phyloP scores from a whole-genome alignment of 768 basidiomycete genomes.

The Sarcomyxa edulis region DNA sequence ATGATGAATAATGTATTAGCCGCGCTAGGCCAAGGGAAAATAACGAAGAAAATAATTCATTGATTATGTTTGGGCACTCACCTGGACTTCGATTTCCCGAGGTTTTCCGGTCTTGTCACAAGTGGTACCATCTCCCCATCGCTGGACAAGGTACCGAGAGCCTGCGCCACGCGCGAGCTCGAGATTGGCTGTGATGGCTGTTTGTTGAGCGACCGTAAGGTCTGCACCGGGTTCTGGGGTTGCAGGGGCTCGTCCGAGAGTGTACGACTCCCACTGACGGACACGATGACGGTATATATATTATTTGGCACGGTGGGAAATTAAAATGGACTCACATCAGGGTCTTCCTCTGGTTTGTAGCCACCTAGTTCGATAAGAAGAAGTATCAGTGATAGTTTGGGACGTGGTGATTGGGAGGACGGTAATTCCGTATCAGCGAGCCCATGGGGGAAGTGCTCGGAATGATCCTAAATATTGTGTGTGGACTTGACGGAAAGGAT shows the following conservation, averaged over 20 bases:
- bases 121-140: constrained; percentile 85
- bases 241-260: constrained; percentile 65
- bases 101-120: constrained; percentile 90
- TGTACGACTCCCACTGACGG: constrained; percentile 70
- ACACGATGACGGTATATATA: constrained; percentile 16
- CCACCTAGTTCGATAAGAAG: constrained; percentile 49
- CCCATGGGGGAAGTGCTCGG: no score
- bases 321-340: constrained; percentile 51
- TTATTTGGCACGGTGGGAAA: constrained; percentile 14
- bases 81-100: constrained; percentile 95
- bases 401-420: no score
- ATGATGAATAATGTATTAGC: constrained; percentile 10
- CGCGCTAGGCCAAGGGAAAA: constrained; percentile 6
- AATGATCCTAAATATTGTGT: no score
- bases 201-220: constrained; percentile 59
- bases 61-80: constrained; percentile 31
- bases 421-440: no score
- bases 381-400: no score
- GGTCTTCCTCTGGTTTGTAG: constrained; percentile 81
- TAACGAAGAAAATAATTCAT: constrained; percentile 13
- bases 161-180: constrained; percentile 75
- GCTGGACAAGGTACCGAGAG: constrained; percentile 87
- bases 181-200: constrained; percentile 61
- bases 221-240: constrained; percentile 57
- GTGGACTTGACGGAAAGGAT: no score